Conservation (phyloP, 306 rosid genomes). For the Styphnolobium japonicum region DNA sequence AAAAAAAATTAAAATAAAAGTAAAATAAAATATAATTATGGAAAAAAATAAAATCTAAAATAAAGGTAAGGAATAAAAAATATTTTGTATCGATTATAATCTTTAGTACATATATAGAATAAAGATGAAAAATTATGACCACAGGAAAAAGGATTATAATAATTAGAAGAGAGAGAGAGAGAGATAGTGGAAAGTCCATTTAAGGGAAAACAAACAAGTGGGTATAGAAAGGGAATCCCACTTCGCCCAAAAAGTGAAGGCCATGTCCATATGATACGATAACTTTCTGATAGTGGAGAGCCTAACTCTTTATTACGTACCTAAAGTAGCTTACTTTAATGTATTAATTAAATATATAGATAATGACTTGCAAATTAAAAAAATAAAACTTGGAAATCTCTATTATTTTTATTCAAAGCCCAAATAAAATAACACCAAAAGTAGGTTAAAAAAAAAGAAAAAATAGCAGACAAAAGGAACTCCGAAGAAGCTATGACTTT, state of each 20-base stretch:
- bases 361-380: neutral
- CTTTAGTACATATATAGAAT: neutral
- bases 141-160: neutral
- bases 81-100: too few relatives aligned
- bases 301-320: neutral
- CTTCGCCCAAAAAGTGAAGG: conserved; percentile 6
- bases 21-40: too few relatives aligned
- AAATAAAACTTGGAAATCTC: neutral
- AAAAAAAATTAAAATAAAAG: too few relatives aligned
- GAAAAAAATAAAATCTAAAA: too few relatives aligned
- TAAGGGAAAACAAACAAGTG: neutral
- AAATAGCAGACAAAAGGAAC: neutral
- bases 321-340: neutral
- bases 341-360: neutral
- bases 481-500: neutral
- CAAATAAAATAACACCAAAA: neutral
- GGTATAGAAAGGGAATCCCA: conserved; percentile 20
- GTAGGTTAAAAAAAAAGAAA: neutral
- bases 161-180: neutral
- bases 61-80: too few relatives aligned
- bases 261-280: neutral
- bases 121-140: neutral
- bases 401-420: neutral
- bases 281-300: neutral
- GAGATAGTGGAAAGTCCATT: neutral